Conservation (phyloP, 352 stramenopile species). For the Pythium dissotocum region DNA sequence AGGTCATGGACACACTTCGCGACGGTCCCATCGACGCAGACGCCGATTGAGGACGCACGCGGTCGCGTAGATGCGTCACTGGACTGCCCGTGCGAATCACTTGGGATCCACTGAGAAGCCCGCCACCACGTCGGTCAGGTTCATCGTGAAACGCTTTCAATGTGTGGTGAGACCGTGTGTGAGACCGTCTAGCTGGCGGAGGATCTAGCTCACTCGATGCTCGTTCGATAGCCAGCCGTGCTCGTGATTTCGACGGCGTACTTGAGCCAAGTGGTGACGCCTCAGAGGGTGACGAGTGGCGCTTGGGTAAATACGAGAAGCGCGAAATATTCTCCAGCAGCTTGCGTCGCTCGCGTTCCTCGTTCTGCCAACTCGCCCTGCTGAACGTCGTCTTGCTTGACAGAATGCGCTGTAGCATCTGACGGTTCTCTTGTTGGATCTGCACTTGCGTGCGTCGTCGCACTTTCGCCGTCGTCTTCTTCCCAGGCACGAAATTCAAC, state of each 20-base stretch:
- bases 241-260: not conserved
- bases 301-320: slow-evolving; percentile 23
- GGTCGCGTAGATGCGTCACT: slow-evolving; percentile 17
- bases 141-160: not conserved
- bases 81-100: slow-evolving; percentile 24
- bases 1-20: not conserved
- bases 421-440: slow-evolving; percentile 56
- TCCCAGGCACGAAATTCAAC: slow-evolving; percentile 38
- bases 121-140: not conserved
- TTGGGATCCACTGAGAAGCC: not conserved
- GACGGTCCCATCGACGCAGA: not conserved
- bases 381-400: slow-evolving; percentile 46
- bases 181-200: not conserved
- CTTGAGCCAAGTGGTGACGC: not conserved
- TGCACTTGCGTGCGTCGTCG: slow-evolving; percentile 38
- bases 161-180: slow-evolving; percentile 1
- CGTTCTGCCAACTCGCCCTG: slow-evolving; percentile 32
- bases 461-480: slow-evolving; percentile 16
- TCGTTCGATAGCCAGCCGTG: not conserved
- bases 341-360: slow-evolving; percentile 46
- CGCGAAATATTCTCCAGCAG: slow-evolving; percentile 47
- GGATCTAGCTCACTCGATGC: not conserved
- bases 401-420: slow-evolving; percentile 49
- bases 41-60: slow-evolving; percentile 14
- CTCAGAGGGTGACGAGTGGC: not conserved